Evolutionary conservation across 2,329 filamentous ascomycete species (phyloP).

Genomic region (Botrytis medusae): DNA sequence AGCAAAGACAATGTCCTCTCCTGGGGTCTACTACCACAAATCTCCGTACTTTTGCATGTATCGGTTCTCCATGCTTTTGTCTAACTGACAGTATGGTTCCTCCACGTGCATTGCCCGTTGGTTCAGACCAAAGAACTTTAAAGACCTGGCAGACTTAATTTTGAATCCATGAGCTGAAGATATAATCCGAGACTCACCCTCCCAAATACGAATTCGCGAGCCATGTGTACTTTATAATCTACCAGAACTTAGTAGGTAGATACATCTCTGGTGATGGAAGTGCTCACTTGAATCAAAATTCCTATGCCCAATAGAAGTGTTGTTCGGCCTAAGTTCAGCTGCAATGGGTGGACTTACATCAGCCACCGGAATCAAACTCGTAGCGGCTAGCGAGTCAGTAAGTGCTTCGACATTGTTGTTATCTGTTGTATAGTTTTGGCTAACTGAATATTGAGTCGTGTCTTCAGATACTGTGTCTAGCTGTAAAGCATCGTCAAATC

Average conservation of each 20-base stretch:
- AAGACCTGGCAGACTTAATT: no score
- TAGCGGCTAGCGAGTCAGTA: not conserved
- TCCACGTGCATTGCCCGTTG: not conserved
- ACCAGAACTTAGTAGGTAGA: not conserved
- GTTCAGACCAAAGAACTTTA: slow-evolving; percentile 13
- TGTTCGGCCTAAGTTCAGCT: not conserved
- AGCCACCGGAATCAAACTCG: no score
- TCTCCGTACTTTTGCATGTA: slow-evolving; percentile 1
- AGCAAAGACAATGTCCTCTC: slow-evolving; percentile 4
- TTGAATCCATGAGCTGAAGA: no score
- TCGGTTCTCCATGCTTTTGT: not conserved
- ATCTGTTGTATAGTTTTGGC: not conserved
- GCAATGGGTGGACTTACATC: not conserved
- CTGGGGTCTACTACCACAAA: not conserved
- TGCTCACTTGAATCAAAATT: not conserved
- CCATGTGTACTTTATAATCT: not conserved
- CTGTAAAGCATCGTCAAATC: not conserved
- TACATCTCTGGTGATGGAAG: no score
- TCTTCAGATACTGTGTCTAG: not conserved
- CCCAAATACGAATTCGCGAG: not conserved
- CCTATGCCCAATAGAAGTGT: not conserved
- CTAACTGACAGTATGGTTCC: not conserved
- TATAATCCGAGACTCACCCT: no score
- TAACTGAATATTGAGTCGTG: not conserved
- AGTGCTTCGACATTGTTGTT: not conserved